These are phyloP conservation scores for Petunia secreta DNA, from an alignment of 257 asterid genomes.

Conservation along the genomic window DNA sequence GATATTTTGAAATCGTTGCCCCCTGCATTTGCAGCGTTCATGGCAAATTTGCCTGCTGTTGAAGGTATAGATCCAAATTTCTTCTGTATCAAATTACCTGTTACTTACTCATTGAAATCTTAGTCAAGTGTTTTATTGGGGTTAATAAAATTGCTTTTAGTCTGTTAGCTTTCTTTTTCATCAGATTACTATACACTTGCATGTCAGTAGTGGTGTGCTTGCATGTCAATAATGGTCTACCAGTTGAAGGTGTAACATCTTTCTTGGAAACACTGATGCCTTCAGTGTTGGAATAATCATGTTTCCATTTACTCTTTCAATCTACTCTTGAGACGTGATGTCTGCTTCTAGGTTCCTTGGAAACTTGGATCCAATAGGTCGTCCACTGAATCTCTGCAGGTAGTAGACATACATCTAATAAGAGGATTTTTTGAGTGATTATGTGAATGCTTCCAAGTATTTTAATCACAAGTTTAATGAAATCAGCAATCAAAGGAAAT, in stretches of 20 bases:
- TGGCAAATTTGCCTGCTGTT: slow-evolving; percentile 70
- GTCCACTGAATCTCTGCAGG: neutral
- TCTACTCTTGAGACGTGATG: neutral
- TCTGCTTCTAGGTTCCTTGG: too few species aligned
- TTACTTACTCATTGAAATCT: neutral
- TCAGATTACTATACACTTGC: slow-evolving; percentile 3
- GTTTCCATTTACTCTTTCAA: neutral
- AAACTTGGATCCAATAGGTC: slow-evolving; percentile 16
- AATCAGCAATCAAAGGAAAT: slow-evolving; percentile 2
- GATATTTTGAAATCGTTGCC: slow-evolving; percentile 65
- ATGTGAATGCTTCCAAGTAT: neutral
- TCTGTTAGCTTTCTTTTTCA: neutral
- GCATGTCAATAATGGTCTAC: slow-evolving; percentile 15
- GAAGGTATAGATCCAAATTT: slow-evolving; percentile 60
- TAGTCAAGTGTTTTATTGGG: neutral
- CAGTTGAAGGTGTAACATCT: neutral
- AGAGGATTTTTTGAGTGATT: neutral
- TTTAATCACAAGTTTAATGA: neutral
- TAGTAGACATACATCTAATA: neutral
- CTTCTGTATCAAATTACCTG: neutral
- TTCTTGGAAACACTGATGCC: slow-evolving; percentile 1
- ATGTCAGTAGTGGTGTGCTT: neutral
- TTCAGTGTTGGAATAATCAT: neutral
- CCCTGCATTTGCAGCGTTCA: slow-evolving; percentile 71
- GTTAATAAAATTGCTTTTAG: neutral